A percentile compares a stretch with the other conserved stretches of the same genome.
Evolutionary conservation across 1,139 yeast genomes (phyloP).

Genomic region (Sporopachydermia cereana): DNA sequence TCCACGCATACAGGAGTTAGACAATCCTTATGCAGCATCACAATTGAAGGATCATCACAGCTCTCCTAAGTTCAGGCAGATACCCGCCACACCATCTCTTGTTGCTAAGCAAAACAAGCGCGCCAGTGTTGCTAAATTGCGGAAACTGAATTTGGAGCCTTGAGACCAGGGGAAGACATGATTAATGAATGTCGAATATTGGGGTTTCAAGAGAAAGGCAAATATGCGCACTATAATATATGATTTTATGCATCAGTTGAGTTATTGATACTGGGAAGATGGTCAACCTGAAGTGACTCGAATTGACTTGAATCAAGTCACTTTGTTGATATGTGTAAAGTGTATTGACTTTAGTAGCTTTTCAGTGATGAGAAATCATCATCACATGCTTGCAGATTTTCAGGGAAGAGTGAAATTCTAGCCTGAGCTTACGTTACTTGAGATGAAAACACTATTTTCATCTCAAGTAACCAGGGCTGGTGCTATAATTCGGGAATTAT

Average conservation of each 20-base stretch:
- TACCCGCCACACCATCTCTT: background rate
- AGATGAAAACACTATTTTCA: no score
- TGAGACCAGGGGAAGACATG: background rate
- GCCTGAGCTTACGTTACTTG: no score
- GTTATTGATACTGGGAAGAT: background rate
- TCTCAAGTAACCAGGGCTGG: no score
- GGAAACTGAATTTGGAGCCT: constrained; percentile 26
- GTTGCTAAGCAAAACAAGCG: background rate
- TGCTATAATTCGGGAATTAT: no score
- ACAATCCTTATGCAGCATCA: no score
- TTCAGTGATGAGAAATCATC: no score
- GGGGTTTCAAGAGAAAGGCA: no score
- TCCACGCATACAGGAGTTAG: no score
- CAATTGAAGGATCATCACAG: no score
- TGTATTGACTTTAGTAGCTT: constrained; percentile 33
- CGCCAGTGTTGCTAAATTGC: constrained; percentile 26
- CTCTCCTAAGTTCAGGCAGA: background rate
- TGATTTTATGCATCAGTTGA: background rate
- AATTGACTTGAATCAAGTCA: background rate
- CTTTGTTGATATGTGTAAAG: background rate
- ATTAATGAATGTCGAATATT: no score
- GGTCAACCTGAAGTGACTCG: background rate
- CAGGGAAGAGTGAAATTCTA: no score
- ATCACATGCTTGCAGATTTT: no score
- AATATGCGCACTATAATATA: background rate